Evolutionary conservation across 306 rosid species (phyloP).

Genomic region (Calophaca sinica): DNA sequence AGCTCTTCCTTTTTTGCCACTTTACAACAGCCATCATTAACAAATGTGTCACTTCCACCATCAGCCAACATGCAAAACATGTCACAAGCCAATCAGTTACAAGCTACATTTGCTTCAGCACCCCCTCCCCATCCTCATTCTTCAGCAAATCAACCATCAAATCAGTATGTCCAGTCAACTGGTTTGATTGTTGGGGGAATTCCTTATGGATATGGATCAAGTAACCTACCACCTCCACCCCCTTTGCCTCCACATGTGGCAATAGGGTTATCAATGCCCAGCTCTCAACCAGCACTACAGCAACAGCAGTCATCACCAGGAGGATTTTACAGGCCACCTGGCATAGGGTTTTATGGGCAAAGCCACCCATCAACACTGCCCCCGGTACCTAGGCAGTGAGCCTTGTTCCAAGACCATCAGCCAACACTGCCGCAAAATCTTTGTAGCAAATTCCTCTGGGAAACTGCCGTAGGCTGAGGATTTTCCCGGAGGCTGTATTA

Average conservation of each 20-base stretch:
- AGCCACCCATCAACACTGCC: constrained; percentile 71
- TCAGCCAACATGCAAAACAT: constrained; percentile 55
- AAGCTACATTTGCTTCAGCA: constrained; percentile 60
- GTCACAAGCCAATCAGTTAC: constrained; percentile 65
- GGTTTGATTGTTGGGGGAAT: constrained; percentile 65
- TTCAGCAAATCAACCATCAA: constrained; percentile 55
- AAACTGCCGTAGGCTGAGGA: constrained; percentile 45
- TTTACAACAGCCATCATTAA: constrained; percentile 57
- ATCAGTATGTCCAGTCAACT: constrained; percentile 69
- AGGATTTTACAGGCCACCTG: constrained; percentile 77
- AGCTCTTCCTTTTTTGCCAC: constrained; percentile 56
- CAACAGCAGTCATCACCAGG: constrained; percentile 65
- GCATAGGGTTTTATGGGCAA: constrained; percentile 83
- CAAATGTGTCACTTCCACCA: constrained; percentile 51
- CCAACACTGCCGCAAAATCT: constrained; percentile 37
- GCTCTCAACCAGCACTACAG: constrained; percentile 61
- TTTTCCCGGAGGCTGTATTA: constrained; percentile 54
- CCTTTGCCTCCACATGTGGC: constrained; percentile 75
- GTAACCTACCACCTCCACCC: constrained; percentile 78
- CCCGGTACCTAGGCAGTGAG: constrained; percentile 81
- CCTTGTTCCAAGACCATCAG: constrained; percentile 34
- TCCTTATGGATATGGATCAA: constrained; percentile 74
- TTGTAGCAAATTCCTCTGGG: constrained; percentile 44
- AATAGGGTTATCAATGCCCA: constrained; percentile 67
- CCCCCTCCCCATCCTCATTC: constrained; percentile 61